Base-by-base conservation (phyloP, 2,329 filamentous ascomycete genomes). In the Fusarium torulosum region DNA sequence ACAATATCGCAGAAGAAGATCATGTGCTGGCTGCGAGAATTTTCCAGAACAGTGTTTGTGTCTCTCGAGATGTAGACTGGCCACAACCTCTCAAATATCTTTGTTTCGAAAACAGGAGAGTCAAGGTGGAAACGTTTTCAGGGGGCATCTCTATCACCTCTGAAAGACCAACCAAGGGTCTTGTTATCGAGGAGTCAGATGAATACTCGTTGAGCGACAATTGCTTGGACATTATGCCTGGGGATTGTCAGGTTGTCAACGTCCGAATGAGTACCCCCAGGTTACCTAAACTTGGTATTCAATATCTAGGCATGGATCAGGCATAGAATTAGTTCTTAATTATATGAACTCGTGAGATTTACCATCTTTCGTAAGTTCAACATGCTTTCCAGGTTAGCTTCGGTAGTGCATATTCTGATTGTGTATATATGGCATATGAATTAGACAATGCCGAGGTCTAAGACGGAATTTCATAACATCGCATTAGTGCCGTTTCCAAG, bases 11-110 rank as follows among this genome's bases (percentile, higher is more conserved):
- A 4, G 42, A 45, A 19, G 42, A 45, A 19, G n/a, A 27, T 3
- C 42, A 45, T 27, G 42, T 45, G 3, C 25, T 45, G 42, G 17
- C 21, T 19, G 42, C 17, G 6, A 23, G 42, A 6, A 17, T 45
- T 4, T 45, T 45, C 5, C 6, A 50, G 15, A 11, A 40, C 21
- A 25, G 35, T 2, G 27, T 17, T 7, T 50, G 33, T 23, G 14
- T 55, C 7, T 38, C 52, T 8, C 56, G 20, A 15, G 84, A 86
- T 58, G 78, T 81, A 14, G 84, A 85, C 29, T 90, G 88, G 87
- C 87, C 87, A 1, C 85, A 90, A 46, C 88, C 88, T 1, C 66
- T 90, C 50, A 90, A 90, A 75, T 89, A 88, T 63, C 74, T 88
- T 2, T 81, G 84, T 63, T 77, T 89, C 41, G 74, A 79, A 14